Percentiles rank a stretch among this genome's conserved stretches.
Conservation (phyloP, 495 filamentous ascomycete species). For the Jackrogersella minutella region DNA sequence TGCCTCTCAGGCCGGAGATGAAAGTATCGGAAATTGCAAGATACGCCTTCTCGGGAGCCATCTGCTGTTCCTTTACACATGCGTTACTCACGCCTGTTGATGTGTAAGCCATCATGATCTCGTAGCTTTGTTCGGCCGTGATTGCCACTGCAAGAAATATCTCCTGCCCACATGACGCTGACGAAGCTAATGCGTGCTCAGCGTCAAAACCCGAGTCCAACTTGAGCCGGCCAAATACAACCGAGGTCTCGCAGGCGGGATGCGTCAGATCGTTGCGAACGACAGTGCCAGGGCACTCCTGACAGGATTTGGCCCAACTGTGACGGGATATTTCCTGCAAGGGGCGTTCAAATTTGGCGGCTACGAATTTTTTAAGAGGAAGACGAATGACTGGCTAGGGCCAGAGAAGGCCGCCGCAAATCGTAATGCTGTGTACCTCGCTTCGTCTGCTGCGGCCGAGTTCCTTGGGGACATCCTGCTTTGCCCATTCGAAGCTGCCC, state of each 20-base stretch:
- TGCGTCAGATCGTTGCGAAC: constrained; percentile 70
- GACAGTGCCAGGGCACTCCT: constrained; percentile 75
- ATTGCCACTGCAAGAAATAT: constrained; percentile 6
- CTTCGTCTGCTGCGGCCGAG: constrained; percentile 72
- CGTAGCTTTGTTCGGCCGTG: constrained; percentile 20
- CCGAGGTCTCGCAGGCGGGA: constrained; percentile 72
- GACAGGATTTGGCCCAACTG: constrained; percentile 76
- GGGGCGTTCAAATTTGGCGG: constrained; percentile 82
- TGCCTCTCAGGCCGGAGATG: constrained; percentile 21
- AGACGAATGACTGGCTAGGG: constrained; percentile 71
- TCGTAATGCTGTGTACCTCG: constrained; percentile 75
- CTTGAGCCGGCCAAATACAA: constrained; percentile 76
- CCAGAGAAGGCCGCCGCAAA: constrained; percentile 71
- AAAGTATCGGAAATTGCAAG: constrained; percentile 49
- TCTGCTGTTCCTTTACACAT: constrained; percentile 87
- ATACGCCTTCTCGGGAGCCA: constrained; percentile 83
- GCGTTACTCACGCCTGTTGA: constrained; percentile 83
- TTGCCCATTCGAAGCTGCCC: constrained; percentile 77
- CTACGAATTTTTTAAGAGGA: constrained; percentile 80
- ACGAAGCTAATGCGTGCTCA: constrained; percentile 45
- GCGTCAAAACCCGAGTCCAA: constrained; percentile 80
- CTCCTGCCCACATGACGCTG: constrained; percentile 1
- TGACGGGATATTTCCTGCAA: constrained; percentile 78
- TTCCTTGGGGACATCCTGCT: constrained; percentile 78
- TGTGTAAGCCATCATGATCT: constrained; percentile 69